A percentile compares a stretch with the other conserved stretches of the same genome.
phyloP scores from a whole-genome alignment of 2,329 filamentous ascomycete species.

The Coleophoma crateriformis region DNA sequence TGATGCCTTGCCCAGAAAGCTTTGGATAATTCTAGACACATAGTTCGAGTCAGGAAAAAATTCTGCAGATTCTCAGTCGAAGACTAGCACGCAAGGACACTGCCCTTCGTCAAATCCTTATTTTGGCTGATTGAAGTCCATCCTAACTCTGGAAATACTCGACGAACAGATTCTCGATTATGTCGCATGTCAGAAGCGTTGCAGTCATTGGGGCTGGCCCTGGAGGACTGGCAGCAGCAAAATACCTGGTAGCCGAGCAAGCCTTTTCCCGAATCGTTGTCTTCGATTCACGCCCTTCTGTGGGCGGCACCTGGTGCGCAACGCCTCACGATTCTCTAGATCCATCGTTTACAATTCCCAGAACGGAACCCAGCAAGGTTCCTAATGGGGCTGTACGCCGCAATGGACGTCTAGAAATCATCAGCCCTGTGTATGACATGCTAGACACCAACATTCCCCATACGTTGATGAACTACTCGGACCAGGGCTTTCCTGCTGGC shows the following conservation, averaged over 20 bases:
- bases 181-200: not conserved
- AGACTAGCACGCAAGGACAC: too few species aligned
- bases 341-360: conserved; percentile 51
- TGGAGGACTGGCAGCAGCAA: conserved; percentile 69
- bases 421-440: conserved; percentile 72
- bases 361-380: conserved; percentile 54
- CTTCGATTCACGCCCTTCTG: conserved; percentile 70
- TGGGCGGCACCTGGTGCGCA: conserved; percentile 85
- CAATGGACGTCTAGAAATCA: conserved; percentile 32
- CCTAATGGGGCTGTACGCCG: conserved; percentile 55
- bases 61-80: too few species aligned
- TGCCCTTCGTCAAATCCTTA: too few species aligned
- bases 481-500: conserved; percentile 55
- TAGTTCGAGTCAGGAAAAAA: too few species aligned
- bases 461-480: conserved; percentile 71
- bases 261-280: conserved; percentile 64
- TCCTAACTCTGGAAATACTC: too few species aligned
- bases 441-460: conserved; percentile 85
- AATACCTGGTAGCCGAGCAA: conserved; percentile 70
- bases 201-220: conserved; percentile 80
- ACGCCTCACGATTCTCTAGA: conserved; percentile 32
- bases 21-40: too few species aligned
- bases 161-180: not conserved
- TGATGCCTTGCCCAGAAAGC: too few species aligned
- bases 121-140: too few species aligned